Conservation (phyloP, 2,329 filamentous ascomycete species). For the Paecilomyces formosus region DNA sequence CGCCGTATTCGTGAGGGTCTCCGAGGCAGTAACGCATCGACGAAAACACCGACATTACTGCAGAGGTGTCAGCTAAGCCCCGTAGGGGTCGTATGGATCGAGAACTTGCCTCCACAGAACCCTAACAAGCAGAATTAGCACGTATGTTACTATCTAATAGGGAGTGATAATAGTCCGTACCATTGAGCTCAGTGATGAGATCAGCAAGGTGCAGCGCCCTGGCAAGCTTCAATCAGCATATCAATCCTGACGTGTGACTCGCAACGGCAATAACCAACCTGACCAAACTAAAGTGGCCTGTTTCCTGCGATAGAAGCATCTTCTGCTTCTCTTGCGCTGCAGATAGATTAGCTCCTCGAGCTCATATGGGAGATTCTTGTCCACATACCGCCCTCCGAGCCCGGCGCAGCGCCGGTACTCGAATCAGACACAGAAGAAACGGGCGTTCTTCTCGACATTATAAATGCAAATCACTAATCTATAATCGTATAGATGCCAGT, state of each 20-base stretch:
- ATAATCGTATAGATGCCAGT: not conserved
- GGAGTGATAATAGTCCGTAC: slow-evolving; percentile 18
- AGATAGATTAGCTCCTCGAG: slow-evolving; percentile 7
- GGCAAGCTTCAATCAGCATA: slow-evolving; percentile 8
- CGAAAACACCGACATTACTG: slow-evolving; percentile 88
- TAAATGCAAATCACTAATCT: slow-evolving; percentile 6
- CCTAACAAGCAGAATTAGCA: slow-evolving; percentile 21
- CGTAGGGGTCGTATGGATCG: slow-evolving; percentile 1
- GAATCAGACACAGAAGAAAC: slow-evolving; percentile 19
- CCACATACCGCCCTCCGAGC: slow-evolving; percentile 26
- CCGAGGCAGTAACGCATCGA: slow-evolving; percentile 88
- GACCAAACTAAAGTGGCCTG: slow-evolving; percentile 45
- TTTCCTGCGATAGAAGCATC: slow-evolving; percentile 39
- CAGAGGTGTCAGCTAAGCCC: slow-evolving; percentile 9
- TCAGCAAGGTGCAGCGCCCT: slow-evolving; percentile 45
- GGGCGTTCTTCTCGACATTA: slow-evolving; percentile 31
- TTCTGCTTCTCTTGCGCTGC: slow-evolving; percentile 44
- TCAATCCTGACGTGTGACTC: not conserved
- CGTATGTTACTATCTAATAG: not conserved
- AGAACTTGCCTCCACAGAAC: slow-evolving; percentile 41
- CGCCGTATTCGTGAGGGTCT: slow-evolving; percentile 55
- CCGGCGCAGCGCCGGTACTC: slow-evolving; percentile 19
- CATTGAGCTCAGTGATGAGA: slow-evolving; percentile 44
- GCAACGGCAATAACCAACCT: slow-evolving; percentile 26
- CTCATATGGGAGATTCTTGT: slow-evolving; percentile 4